These are phyloP conservation scores for Heteromeles arbutifolia DNA, from an alignment of 306 rosid species.

Conservation along the genomic window DNA sequence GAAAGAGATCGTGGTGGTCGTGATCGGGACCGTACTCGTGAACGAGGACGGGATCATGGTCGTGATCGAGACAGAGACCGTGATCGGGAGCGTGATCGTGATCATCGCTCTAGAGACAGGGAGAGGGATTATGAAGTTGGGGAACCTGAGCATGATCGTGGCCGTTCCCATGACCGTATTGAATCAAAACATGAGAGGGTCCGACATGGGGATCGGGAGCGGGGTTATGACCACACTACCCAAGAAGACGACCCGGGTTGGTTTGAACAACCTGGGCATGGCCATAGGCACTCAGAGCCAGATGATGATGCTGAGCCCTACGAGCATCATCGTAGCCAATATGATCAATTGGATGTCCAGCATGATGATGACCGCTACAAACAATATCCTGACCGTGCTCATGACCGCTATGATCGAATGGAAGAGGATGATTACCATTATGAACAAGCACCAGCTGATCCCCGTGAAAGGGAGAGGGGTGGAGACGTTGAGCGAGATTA, in stretches of 20 bases:
- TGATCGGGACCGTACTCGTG: constrained; percentile 55
- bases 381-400: constrained; percentile 44
- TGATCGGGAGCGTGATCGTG: constrained; percentile 16
- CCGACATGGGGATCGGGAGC: constrained; percentile 49
- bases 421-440: constrained; percentile 66
- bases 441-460: constrained; percentile 50
- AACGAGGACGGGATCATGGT: constrained; percentile 57
- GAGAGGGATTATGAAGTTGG: constrained; percentile 75
- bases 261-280: constrained; percentile 64
- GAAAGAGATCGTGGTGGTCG: constrained; percentile 79
- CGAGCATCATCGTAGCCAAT: constrained; percentile 52
- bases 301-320: constrained; percentile 56
- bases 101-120: constrained; percentile 55
- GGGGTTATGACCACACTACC: constrained; percentile 41
- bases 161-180: constrained; percentile 61
- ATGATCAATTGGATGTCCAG: constrained; percentile 53
- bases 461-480: constrained; percentile 60
- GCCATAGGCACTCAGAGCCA: constrained; percentile 53
- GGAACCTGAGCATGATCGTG: constrained; percentile 44
- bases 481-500: constrained; percentile 58
- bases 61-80: constrained; percentile 46
- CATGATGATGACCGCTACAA: constrained; percentile 52
- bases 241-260: constrained; percentile 67
- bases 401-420: constrained; percentile 39
- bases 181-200: constrained; percentile 74